phyloP scores from a whole-genome alignment of 768 basidiomycete genomes.

The Boletus pseudo-olivaceus region DNA sequence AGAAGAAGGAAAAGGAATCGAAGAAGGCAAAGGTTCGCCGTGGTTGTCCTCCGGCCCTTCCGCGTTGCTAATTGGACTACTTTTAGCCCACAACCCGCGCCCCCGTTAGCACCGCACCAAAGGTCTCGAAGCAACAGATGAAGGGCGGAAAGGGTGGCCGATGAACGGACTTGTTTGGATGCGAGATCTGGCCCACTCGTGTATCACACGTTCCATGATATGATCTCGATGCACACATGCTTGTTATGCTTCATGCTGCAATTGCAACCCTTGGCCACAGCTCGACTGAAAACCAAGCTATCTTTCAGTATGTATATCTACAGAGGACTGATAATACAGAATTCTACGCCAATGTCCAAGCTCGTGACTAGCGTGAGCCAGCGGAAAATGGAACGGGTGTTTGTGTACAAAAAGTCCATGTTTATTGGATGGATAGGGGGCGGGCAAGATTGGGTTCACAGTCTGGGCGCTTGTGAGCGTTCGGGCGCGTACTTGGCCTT shows the following conservation, averaged over 20 bases:
- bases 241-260: conserved; percentile 4
- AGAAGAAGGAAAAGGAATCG: conserved; percentile 94
- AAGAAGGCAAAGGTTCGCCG: conserved; percentile 76
- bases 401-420: conserved; percentile 13
- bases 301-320: conserved; percentile 3
- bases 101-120: conserved; percentile 59
- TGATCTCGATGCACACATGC: conserved; percentile 14
- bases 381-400: conserved; percentile 3
- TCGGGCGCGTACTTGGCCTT: conserved; percentile 62
- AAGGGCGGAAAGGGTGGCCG: conserved; percentile 84
- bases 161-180: conserved; percentile 35
- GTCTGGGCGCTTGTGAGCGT: conserved; percentile 16
- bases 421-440: neutral
- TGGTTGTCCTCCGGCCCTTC: neutral
- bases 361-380: conserved; percentile 2
- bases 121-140: conserved; percentile 94
- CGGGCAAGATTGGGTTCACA: conserved; percentile 11
- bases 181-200: conserved; percentile 2
- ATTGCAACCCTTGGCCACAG: neutral
- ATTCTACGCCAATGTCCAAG: conserved; percentile 7
- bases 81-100: conserved; percentile 52
- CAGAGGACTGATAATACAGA: conserved; percentile 16
- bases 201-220: conserved; percentile 27
- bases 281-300: neutral
- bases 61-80: conserved; percentile 2